Base-by-base conservation (phyloP, 371 early-diverging fungal genomes). In the Batkoa obscura region DNA sequence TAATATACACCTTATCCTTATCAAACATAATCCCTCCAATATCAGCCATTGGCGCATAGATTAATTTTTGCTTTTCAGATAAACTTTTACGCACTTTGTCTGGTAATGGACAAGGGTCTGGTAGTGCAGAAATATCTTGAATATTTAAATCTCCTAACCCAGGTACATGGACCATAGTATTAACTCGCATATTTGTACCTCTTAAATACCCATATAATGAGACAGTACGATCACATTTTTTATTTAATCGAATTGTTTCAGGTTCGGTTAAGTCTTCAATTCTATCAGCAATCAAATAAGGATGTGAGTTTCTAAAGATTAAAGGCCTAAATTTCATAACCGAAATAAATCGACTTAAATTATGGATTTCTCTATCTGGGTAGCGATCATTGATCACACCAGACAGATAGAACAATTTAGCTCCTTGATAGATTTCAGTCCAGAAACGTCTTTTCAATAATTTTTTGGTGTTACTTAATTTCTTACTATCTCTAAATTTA, bases 31-130 rank as follows among this genome's bases (percentile, higher is more conserved):
- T 86, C 47, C 98, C 98, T 61, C 90, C 92, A 4, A 97, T 88
- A 61, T 94, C 94, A 0, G 91, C 86, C 92, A 93, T 94, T 39
- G 98, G 98, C n/a, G 96, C 98, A 62, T 94, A 94, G 35, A 95
- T 83, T 43, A 94, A 73, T 68, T 91, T 94, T 60, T 89, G 82
- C 62, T 92, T 88, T 61, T 93, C 94, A 63, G 80, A 84, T 62
- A 95, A 64, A 1, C 81, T 72, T 66, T 85, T 89, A 45, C 88
- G 78, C 59, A 81, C 86, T 68, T 90, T 91, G 56, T 90, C 91
- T 8, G 94, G 94, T 2, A 93, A 70, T 12, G 96, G 90, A 60
- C 94, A 94, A 9, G 98, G 96, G 63, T 95, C 98, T 0, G 86
- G 69, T 15, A 94, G 65, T 38, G 76, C 70, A 53, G 76, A 78